These are phyloP conservation scores for Starmerella sp. DNA, from an alignment of 805 yeast genomes.

Conservation along the genomic window DNA sequence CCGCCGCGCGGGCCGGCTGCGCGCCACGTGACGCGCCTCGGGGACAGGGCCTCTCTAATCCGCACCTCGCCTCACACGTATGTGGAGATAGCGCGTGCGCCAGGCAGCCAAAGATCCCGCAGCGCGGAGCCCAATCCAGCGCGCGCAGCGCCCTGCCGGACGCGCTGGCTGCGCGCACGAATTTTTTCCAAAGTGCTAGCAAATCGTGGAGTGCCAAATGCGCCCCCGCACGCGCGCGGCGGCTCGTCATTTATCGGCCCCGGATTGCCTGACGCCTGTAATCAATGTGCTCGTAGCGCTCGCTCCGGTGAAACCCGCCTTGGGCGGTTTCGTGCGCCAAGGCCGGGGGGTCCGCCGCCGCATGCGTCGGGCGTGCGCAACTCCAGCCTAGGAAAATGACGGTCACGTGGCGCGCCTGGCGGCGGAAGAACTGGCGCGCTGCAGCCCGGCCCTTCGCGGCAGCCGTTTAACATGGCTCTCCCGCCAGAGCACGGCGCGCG, in stretches of 20 bases:
- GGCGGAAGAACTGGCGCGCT: too few species aligned
- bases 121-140: neutral
- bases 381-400: too few species aligned
- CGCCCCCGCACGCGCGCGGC: neutral
- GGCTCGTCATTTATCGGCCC: neutral
- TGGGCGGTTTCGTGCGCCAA: neutral
- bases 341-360: neutral
- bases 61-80: too few species aligned
- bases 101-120: neutral
- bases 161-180: neutral
- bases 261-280: neutral
- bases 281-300: neutral
- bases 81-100: neutral
- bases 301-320: neutral
- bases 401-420: too few species aligned
- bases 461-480: too few species aligned
- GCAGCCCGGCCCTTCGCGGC: too few species aligned
- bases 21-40: neutral
- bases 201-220: neutral
- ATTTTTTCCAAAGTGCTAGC: neutral
- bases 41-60: too few species aligned
- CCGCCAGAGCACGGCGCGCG: too few species aligned
- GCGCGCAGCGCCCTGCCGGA: neutral
- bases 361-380: too few species aligned
- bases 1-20: too few species aligned